Evolutionary conservation across 345 rosid species (phyloP).

Genomic region (Melastoma malabathricum): DNA sequence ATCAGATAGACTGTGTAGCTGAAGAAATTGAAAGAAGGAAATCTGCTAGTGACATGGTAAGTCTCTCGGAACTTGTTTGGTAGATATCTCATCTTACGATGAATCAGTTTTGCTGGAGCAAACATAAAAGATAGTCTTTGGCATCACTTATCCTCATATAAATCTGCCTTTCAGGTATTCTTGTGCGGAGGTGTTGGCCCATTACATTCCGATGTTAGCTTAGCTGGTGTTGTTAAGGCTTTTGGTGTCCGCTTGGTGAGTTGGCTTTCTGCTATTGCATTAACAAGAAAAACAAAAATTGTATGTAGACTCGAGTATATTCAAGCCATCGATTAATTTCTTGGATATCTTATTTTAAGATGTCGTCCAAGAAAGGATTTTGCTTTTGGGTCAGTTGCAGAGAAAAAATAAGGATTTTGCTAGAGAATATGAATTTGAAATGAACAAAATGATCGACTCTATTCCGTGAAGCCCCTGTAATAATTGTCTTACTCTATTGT

Average conservation of each 20-base stretch:
- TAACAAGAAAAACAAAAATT: too few relatives aligned
- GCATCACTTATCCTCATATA: neutral
- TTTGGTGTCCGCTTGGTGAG: constrained; percentile 93
- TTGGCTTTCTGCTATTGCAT: constrained; percentile 8
- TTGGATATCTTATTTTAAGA: too few relatives aligned
- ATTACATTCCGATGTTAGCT: constrained; percentile 82
- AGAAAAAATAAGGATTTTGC: too few relatives aligned
- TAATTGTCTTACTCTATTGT: neutral
- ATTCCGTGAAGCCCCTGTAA: neutral
- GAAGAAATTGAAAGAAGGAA: constrained; percentile 80
- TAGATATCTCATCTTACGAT: neutral
- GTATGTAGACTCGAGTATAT: too few relatives aligned
- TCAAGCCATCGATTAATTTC: too few relatives aligned
- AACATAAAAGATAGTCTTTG: too few relatives aligned
- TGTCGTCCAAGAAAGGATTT: too few relatives aligned
- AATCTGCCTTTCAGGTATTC: constrained; percentile 35
- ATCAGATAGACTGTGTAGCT: constrained; percentile 90
- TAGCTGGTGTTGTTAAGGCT: constrained; percentile 91
- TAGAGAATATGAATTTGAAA: too few relatives aligned
- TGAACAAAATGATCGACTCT: too few relatives aligned
- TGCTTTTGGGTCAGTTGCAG: too few relatives aligned
- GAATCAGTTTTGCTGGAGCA: too few relatives aligned
- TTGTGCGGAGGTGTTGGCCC: constrained; percentile 93
- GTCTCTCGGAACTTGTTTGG: constrained; percentile 2
- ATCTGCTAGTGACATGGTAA: constrained; percentile 72